Conservation (phyloP, 2,329 filamentous ascomycete species). For the Fusarium luffae region DNA sequence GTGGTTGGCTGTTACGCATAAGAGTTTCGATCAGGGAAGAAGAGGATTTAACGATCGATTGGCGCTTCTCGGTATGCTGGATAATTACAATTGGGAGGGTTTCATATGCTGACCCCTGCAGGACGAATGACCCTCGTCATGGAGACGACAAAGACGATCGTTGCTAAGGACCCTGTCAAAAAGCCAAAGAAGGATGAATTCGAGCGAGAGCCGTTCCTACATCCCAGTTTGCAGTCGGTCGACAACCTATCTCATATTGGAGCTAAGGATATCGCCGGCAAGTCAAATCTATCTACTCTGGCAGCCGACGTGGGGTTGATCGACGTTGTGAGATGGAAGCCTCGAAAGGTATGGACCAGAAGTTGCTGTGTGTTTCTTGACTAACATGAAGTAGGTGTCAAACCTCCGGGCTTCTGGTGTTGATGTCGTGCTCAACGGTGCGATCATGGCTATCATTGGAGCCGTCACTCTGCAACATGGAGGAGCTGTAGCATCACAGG, state of each 20-base stretch:
- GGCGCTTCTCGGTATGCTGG: conserved; percentile 80
- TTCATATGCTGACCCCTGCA: conserved; percentile 34
- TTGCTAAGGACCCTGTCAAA: conserved; percentile 48
- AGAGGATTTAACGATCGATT: conserved; percentile 94
- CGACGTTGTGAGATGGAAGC: conserved; percentile 88
- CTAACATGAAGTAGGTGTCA: conserved; percentile 59
- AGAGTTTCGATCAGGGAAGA: conserved; percentile 95
- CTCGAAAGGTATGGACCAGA: conserved; percentile 72
- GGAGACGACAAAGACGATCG: conserved; percentile 54
- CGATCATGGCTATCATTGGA: conserved; percentile 86
- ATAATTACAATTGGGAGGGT: background rate
- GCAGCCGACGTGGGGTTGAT: conserved; percentile 77
- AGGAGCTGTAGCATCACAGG: conserved; percentile 77
- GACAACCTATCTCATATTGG: conserved; percentile 74
- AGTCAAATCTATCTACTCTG: conserved; percentile 73
- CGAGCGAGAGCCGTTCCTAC: conserved; percentile 73
- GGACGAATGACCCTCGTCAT: conserved; percentile 53
- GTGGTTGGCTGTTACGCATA: conserved; percentile 97
- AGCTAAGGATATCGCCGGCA: conserved; percentile 71
- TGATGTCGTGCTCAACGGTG: conserved; percentile 78
- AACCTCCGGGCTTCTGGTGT: conserved; percentile 79
- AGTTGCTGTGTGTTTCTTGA: background rate
- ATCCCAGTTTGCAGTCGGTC: conserved; percentile 77
- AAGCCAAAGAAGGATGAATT: conserved; percentile 54
- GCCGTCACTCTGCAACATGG: conserved; percentile 91